A percentile compares a stretch with the other conserved stretches of the same genome.
These are phyloP conservation scores for Multifurca ochricompacta DNA, from an alignment of 768 basidiomycete genomes.

Conservation along the genomic window DNA sequence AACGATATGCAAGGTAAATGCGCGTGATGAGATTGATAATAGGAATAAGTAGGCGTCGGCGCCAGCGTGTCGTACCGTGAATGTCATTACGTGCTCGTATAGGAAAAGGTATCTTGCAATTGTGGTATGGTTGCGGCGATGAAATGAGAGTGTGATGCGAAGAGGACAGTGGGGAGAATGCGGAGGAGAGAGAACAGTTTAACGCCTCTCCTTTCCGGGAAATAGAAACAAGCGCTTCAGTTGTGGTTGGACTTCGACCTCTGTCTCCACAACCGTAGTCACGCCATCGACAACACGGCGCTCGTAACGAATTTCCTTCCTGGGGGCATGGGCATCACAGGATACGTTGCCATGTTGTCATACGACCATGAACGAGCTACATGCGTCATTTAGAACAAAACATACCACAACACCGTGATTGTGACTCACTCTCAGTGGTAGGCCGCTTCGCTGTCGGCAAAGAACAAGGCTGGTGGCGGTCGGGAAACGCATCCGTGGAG, in stretches of 20 bases:
- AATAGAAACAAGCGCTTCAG: constrained; percentile 67
- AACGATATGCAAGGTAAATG: constrained; percentile 19
- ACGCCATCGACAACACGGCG: constrained; percentile 42
- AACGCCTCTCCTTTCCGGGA: constrained; percentile 33
- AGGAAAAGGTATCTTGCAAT: constrained; percentile 20
- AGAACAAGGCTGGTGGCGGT: constrained; percentile 23
- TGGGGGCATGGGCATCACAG: constrained; percentile 40
- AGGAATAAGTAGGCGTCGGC: constrained; percentile 21
- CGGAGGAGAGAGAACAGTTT: not conserved
- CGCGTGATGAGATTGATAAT: constrained; percentile 21
- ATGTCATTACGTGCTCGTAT: constrained; percentile 18
- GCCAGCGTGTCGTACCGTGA: constrained; percentile 16
- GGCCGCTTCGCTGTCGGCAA: constrained; percentile 33
- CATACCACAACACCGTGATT: not conserved
- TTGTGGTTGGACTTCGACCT: constrained; percentile 47
- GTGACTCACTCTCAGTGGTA: constrained; percentile 43
- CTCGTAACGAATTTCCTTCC: constrained; percentile 46
- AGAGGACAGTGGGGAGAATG: not conserved
- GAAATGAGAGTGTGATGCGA: constrained; percentile 10
- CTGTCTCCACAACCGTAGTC: constrained; percentile 43
- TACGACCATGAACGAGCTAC: constrained; percentile 71
- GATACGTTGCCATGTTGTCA: constrained; percentile 63
- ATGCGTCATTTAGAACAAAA: too few species aligned
- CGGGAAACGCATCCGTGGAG: constrained; percentile 23
- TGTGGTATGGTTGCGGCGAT: constrained; percentile 18